A percentile compares a stretch with the other conserved stretches of the same genome.
These are phyloP conservation scores for Trichopus zeylanicus DNA, from an alignment of 116 monocot species.

Conservation along the genomic window DNA sequence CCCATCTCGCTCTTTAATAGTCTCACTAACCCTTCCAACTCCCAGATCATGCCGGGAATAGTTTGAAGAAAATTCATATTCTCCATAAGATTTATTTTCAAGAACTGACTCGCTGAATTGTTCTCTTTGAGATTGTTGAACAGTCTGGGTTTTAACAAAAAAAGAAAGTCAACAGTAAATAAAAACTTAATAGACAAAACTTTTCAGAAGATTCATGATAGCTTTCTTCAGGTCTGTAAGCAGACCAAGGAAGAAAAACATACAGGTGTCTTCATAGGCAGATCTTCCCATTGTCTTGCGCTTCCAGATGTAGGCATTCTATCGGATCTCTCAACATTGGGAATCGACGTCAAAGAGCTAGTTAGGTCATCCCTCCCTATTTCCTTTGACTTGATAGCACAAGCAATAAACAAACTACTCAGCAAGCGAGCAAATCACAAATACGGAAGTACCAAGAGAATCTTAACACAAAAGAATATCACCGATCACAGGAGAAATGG, in stretches of 20 bases:
- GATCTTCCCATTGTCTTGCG: slow-evolving; percentile 33
- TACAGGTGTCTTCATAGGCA: slow-evolving; percentile 33
- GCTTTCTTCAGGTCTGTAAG: neutral
- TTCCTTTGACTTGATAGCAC: slow-evolving; percentile 30
- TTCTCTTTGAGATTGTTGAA: slow-evolving; percentile 43
- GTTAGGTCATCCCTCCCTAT: slow-evolving; percentile 13
- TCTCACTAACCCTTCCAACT: slow-evolving; percentile 21
- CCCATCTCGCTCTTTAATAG: slow-evolving; percentile 29
- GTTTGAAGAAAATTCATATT: slow-evolving; percentile 29
- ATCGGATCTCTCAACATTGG: slow-evolving; percentile 28
- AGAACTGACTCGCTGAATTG: slow-evolving; percentile 21
- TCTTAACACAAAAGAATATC: too few relatives aligned
- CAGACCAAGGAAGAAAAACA: slow-evolving; percentile 4
- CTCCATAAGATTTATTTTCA: slow-evolving; percentile 31
- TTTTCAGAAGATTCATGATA: neutral
- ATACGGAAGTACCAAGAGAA: too few relatives aligned
- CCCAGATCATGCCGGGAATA: slow-evolving; percentile 35
- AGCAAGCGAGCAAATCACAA: neutral
- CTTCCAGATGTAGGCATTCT: slow-evolving; percentile 21
- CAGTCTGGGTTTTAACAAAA: slow-evolving; percentile 29
- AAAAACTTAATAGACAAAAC: neutral
- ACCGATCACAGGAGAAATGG: too few relatives aligned
- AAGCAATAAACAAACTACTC: neutral
- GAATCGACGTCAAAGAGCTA: slow-evolving; percentile 7
- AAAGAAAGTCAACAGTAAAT: neutral